phyloP scores from a whole-genome alignment of 1,284 basidiomycete species.

The Exobasidium rhododendri region DNA sequence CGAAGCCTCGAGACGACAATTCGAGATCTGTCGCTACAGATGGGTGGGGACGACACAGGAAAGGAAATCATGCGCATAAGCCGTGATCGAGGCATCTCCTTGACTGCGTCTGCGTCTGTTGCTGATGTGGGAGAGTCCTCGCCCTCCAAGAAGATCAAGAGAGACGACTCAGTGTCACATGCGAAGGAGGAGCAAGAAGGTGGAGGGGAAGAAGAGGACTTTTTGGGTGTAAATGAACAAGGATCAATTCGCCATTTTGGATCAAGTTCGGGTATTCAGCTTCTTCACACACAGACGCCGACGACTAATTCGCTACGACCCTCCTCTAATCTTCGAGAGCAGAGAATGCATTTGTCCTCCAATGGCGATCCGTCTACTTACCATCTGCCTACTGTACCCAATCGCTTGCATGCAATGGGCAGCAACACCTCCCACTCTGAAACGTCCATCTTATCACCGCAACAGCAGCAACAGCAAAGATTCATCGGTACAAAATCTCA shows the following conservation, averaged over 20 bases:
- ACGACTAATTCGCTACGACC: background rate
- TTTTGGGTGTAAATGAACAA: constrained; percentile 25
- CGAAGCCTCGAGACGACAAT: constrained; percentile 43
- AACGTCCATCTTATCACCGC: background rate
- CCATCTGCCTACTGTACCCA: background rate
- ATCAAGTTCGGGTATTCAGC: constrained; percentile 41
- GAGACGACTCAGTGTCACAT: background rate
- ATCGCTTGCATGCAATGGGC: background rate
- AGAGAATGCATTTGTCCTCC: background rate
- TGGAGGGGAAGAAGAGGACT: constrained; percentile 21
- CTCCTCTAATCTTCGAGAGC: background rate
- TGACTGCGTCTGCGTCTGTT: background rate
- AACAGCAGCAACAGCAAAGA: background rate
- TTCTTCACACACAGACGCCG: constrained; percentile 27
- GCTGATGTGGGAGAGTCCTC: background rate
- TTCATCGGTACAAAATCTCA: background rate
- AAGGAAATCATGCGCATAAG: constrained; percentile 35
- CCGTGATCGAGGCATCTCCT: constrained; percentile 23
- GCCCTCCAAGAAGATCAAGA: background rate
- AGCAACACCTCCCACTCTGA: background rate
- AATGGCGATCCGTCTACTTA: background rate
- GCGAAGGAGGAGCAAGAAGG: constrained; percentile 16
- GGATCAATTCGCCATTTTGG: constrained; percentile 45
- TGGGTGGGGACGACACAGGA: constrained; percentile 33
- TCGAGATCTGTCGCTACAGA: constrained; percentile 36